A percentile compares a stretch with the other conserved stretches of the same genome.
phyloP scores from a whole-genome alignment of 1,139 yeast genomes.

The Candida mesenterica region DNA sequence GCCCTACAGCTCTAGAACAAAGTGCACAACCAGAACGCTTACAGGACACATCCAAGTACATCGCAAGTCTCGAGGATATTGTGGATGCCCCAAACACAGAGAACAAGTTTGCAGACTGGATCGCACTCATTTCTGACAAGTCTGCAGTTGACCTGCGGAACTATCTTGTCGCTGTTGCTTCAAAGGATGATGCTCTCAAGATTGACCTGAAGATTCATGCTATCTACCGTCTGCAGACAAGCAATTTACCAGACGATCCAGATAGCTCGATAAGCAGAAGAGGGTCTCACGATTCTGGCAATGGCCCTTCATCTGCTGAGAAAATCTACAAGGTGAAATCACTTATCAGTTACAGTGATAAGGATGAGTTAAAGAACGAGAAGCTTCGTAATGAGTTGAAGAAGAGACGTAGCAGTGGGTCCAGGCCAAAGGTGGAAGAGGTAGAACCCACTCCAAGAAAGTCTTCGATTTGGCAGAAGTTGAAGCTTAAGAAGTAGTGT shows the following conservation, averaged over 20 bases:
- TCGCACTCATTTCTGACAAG: slow-evolving; percentile 28
- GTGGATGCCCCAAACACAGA: slow-evolving; percentile 1
- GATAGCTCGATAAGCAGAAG: slow-evolving; percentile 10
- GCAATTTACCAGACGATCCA: slow-evolving; percentile 6
- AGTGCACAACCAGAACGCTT: neutral
- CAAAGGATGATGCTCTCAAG: slow-evolving; percentile 24
- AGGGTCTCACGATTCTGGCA: slow-evolving; percentile 10
- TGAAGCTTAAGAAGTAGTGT: slow-evolving; percentile 29
- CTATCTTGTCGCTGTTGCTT: slow-evolving; percentile 22
- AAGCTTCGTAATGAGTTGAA: slow-evolving; percentile 19
- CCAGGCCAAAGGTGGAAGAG: slow-evolving; percentile 10
- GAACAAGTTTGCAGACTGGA: slow-evolving; percentile 23
- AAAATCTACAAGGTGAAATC: slow-evolving; percentile 43
- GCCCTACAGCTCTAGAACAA: too few species aligned
- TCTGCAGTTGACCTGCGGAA: slow-evolving; percentile 26
- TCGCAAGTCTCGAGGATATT: neutral
- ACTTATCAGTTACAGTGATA: slow-evolving; percentile 30
- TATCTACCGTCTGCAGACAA: slow-evolving; percentile 29
- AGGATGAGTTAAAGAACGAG: slow-evolving; percentile 25
- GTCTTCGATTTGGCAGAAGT: slow-evolving; percentile 31
- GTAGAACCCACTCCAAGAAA: slow-evolving; percentile 18
- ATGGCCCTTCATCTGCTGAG: slow-evolving; percentile 8
- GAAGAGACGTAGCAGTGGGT: slow-evolving; percentile 13
- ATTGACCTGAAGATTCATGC: slow-evolving; percentile 31
- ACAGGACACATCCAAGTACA: neutral